Evolutionary conservation across 345 rosid species (phyloP).

Genomic region (Salix koriyanagi): DNA sequence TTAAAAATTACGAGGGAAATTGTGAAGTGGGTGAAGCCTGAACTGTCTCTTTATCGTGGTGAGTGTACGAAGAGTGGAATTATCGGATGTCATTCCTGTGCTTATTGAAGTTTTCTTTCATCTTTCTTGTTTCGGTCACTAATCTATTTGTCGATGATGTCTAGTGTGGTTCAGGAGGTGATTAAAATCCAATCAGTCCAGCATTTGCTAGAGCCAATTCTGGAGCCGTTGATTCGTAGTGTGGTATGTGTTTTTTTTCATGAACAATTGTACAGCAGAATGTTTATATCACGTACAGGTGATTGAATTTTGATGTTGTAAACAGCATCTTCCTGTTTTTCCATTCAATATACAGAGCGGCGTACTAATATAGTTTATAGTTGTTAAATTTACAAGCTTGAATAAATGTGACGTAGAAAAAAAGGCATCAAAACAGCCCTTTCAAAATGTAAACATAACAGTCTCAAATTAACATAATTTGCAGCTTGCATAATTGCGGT

Average conservation of each 20-base stretch:
- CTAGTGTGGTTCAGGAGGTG: slow-evolving; percentile 90
- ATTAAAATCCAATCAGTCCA: slow-evolving; percentile 69
- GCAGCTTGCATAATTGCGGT: too few species aligned
- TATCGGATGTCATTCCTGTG: background rate
- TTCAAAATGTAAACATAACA: too few species aligned
- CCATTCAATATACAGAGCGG: too few species aligned
- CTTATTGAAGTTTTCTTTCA: background rate
- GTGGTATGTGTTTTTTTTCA: slow-evolving; percentile 55
- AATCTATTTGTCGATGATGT: slow-evolving; percentile 23
- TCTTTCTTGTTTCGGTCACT: slow-evolving; percentile 7
- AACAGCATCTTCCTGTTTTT: background rate
- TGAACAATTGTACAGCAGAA: background rate
- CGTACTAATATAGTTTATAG: too few species aligned
- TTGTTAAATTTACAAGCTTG: too few species aligned
- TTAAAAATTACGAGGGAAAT: background rate
- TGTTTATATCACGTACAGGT: background rate
- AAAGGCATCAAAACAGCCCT: too few species aligned
- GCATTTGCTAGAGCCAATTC: slow-evolving; percentile 72
- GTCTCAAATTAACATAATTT: too few species aligned
- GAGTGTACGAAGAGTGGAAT: background rate
- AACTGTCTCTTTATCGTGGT: background rate
- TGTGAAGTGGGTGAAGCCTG: background rate
- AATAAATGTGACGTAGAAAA: too few species aligned
- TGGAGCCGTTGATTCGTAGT: slow-evolving; percentile 90
- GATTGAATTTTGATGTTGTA: background rate